Evolutionary conservation across 805 yeast genomes (phyloP), one percentile per base, ranked within the genome.

Genomic region (Candida orba): DNA sequence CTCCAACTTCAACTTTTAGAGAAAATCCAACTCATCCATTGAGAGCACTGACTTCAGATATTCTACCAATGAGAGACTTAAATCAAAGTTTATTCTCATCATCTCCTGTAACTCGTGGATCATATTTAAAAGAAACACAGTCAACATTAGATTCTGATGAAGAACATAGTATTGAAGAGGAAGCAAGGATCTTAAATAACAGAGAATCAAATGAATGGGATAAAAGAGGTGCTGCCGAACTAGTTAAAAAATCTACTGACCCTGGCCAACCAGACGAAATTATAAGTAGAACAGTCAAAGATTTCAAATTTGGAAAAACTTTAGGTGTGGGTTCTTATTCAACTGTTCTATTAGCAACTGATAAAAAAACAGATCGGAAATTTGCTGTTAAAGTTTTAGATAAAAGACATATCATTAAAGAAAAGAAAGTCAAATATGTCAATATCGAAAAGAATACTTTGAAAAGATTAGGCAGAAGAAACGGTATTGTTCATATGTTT

Each of bases 311-410:
- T 59, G 95, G 95, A 9, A 79, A 86, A 15, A 79, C 84, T 36
- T 75, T 93, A 25, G 99, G 99, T 27, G 95, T 87, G 59, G 99
- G 99, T 2, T 88, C 96, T 7, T 93, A 91, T 60, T 89, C 97
- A 9, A 90, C 95, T 1, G 99, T 91, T 4, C 76, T 79, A 52
- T 75, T 87, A 34, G 99, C 97, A 0, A 75, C 86, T 2, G 95
- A 93, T 48, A 67, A 79, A 38, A 88, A 79, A 54, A 82, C 85
- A 37, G 72, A 75, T 45, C 78, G 82, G 46, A 83, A 90, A 15
- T 85, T 80, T 59, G 95, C 95, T 2, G 81, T 85, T 10, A 85
- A 85, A 58, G 76, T 84, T 4, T 64, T 85, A 44, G 88, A 81
- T 59, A 85, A 85, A 58, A 72, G 83, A 44, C 91, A 85, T 57